phyloP scores from a whole-genome alignment of 306 rosid species.

The Medicago lupulina region DNA sequence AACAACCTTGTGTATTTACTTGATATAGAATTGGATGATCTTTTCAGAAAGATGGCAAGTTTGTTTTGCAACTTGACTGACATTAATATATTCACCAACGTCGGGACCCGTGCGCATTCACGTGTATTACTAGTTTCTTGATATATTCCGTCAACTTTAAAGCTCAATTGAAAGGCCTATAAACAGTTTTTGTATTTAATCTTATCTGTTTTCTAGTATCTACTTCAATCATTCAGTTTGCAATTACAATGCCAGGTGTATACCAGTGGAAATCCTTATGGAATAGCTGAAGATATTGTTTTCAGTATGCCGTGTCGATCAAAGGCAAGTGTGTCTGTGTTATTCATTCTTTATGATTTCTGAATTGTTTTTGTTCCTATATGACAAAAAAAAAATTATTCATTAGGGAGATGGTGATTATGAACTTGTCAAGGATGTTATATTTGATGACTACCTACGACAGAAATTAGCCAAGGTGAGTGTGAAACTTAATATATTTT shows the following conservation, averaged over 20 bases:
- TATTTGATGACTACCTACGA: constrained; percentile 79
- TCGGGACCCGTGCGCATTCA: too few relatives aligned
- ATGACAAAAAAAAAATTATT: background rate
- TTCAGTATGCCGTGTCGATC: constrained; percentile 99
- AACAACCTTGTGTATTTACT: background rate
- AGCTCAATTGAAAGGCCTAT: background rate
- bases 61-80: background rate
- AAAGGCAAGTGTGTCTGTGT: constrained; percentile 56
- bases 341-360: constrained; percentile 24
- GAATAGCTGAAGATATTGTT: constrained; percentile 87
- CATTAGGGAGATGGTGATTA: constrained; percentile 93
- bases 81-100: too few relatives aligned
- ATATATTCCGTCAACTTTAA: too few relatives aligned
- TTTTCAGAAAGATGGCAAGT: background rate
- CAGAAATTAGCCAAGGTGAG: constrained; percentile 72
- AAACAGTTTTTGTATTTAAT: background rate
- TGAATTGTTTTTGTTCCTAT: background rate
- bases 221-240: constrained; percentile 31
- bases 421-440: constrained; percentile 80
- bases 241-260: constrained; percentile 65
- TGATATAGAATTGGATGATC: constrained; percentile 13
- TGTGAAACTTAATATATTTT: background rate
- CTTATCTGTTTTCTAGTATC: background rate
- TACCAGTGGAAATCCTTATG: constrained; percentile 88
- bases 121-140: too few relatives aligned